A percentile compares a stretch with the other conserved stretches of the same genome.
Conservation (phyloP, 345 rosid genomes). For the Eucalyptus brandiana region DNA sequence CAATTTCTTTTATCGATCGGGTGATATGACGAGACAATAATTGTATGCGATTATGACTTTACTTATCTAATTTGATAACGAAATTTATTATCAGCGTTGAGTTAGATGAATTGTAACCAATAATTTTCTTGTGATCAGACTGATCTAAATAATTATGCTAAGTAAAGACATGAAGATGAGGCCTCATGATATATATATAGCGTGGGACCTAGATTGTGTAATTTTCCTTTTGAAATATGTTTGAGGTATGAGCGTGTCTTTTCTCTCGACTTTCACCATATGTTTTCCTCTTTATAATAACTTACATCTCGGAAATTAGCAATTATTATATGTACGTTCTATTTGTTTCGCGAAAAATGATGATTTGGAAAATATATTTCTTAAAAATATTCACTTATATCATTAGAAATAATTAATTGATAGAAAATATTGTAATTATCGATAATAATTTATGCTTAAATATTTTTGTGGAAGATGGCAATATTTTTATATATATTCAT, state of each 20-base stretch:
- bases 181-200: too few relatives aligned
- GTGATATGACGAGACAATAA: neutral
- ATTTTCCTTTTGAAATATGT: too few relatives aligned
- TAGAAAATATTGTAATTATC: too few relatives aligned
- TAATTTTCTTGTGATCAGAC: neutral
- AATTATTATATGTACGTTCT: accelerated
- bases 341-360: neutral
- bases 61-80: neutral
- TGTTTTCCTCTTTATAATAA: neutral
- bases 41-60: neutral
- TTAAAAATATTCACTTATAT: too few relatives aligned
- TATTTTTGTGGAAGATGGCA: too few relatives aligned
- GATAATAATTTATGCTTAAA: too few relatives aligned
- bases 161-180: too few relatives aligned
- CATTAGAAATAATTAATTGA: too few relatives aligned
- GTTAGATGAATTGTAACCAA: neutral
- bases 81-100: neutral
- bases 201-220: too few relatives aligned
- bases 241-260: neutral
- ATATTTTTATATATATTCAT: neutral
- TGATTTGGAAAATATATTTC: too few relatives aligned
- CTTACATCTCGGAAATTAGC: neutral
- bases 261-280: neutral
- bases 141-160: too few relatives aligned
- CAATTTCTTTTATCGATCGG: neutral